phyloP scores from a whole-genome alignment of 495 filamentous ascomycete species.

The Hypoxylon subgilvum region DNA sequence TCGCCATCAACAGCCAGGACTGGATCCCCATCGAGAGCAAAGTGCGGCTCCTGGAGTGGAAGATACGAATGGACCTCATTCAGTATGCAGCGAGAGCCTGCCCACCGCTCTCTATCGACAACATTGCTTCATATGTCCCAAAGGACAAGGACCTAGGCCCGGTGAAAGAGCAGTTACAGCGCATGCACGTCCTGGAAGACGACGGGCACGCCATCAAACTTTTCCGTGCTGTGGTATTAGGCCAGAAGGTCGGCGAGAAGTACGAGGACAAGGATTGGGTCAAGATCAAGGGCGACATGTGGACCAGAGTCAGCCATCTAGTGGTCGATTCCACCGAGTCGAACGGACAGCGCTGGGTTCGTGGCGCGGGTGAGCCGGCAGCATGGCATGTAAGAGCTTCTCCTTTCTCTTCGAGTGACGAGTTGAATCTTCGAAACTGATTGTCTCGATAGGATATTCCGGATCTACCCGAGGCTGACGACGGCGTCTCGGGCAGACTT shows the following conservation, averaged over 20 bases:
- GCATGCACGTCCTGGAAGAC: slow-evolving; percentile 63
- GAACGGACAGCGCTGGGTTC: slow-evolving; percentile 57
- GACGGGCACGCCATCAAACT: slow-evolving; percentile 83
- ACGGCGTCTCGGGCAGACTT: slow-evolving; percentile 16
- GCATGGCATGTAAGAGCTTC: slow-evolving; percentile 53
- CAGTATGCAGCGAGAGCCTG: slow-evolving; percentile 67
- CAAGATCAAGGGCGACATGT: slow-evolving; percentile 67
- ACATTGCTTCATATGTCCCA: slow-evolving; percentile 61
- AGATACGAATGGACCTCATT: slow-evolving; percentile 70
- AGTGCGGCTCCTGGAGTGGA: slow-evolving; percentile 74
- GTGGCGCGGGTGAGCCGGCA: slow-evolving; percentile 61
- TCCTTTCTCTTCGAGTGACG: background rate
- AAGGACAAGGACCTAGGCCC: slow-evolving; percentile 18
- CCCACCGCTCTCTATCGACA: slow-evolving; percentile 61
- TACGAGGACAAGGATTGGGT: slow-evolving; percentile 53
- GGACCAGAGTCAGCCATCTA: slow-evolving; percentile 72
- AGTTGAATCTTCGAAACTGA: background rate
- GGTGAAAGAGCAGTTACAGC: slow-evolving; percentile 56
- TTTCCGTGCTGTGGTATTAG: slow-evolving; percentile 65
- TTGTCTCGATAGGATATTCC: slow-evolving; percentile 28
- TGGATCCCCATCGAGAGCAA: slow-evolving; percentile 58
- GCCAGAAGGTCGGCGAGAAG: slow-evolving; percentile 36
- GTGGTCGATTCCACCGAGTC: slow-evolving; percentile 62
- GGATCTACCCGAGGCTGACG: background rate
- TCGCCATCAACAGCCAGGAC: slow-evolving; percentile 44